Evolutionary conservation across 2,329 filamentous ascomycete species (phyloP), one percentile per base, ranked within the genome.

Genomic region (Aspergillus phoenicis): DNA sequence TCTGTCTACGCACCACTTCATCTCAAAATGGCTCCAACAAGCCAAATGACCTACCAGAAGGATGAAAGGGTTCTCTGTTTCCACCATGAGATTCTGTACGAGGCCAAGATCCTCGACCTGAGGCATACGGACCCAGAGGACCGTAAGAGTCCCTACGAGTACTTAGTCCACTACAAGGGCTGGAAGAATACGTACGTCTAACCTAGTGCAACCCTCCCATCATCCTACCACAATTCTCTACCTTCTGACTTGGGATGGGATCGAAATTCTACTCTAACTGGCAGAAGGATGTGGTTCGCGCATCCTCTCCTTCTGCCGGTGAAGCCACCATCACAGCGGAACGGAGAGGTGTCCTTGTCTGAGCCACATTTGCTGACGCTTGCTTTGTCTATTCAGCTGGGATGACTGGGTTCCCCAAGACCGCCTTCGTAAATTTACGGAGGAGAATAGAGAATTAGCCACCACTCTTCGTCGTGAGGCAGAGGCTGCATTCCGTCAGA

Each of bases 381-480:
- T 15, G 57, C 8, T 60, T 49, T 24, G 57, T 41, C 52, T 36
- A 30, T 54, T 66, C 72, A 91, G 88, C 64, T 99, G 95, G 95
- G 95, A 99, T 80, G 95, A 99, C 80, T 98, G 94, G 94, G 95
- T 98, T 48, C 87, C 91, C 22, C 89, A 93, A 77, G 94, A 98
- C 76, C 91, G 95, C 67, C 89, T 99, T 63, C 89, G 93, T 73
- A 97, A 97, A 80, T 90, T 94, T 75, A 97, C 89, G 55, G 92
- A 96, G 59, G 95, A 98, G 79, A 97, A 98, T 80, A 91, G 91
- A 73, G 92, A 96, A 74, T 85, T 99, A 39, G 93, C 94, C 22
- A 73, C 77, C 41, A 80, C 79, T 58, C 73, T 83, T 49, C 77
- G 78, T 64, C 75, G 74, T 66, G 80, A 78, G 71, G 75, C 70